phyloP scores from a whole-genome alignment of 768 basidiomycete species.

The Hericium coralloides region DNA sequence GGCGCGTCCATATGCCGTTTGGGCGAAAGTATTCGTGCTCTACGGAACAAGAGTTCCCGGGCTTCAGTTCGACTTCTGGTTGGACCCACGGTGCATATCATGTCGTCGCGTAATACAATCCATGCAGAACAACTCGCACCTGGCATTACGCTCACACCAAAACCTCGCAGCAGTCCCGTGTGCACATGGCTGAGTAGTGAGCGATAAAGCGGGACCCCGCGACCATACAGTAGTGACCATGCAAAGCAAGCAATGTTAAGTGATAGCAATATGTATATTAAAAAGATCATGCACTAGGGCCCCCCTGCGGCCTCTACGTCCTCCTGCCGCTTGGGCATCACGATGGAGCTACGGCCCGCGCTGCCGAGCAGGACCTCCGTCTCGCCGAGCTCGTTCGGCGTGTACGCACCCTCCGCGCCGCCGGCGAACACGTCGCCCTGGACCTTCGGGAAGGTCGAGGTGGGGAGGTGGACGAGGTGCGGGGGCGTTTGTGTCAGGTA shows the following conservation, averaged over 20 bases:
- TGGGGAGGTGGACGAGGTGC: constrained; percentile 59
- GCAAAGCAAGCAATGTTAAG: not conserved
- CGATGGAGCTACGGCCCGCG: constrained; percentile 44
- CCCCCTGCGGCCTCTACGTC: not conserved
- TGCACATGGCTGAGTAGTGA: too few species aligned
- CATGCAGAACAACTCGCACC: too few species aligned
- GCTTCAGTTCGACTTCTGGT: too few species aligned
- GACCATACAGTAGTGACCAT: not conserved
- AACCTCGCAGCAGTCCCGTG: too few species aligned
- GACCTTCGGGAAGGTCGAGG: constrained; percentile 58
- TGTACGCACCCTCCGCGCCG: constrained; percentile 38
- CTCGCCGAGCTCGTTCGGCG: constrained; percentile 44
- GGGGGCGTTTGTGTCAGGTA: constrained; percentile 75
- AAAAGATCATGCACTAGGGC: constrained; percentile 1
- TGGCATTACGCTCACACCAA: too few species aligned
- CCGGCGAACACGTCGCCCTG: constrained; percentile 44
- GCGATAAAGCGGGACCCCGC: not conserved
- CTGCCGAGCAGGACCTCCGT: constrained; percentile 65
- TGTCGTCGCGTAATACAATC: too few species aligned
- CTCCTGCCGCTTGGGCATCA: constrained; percentile 23
- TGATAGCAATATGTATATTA: constrained; percentile 3
- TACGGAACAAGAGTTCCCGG: too few species aligned
- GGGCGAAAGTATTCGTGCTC: too few species aligned
- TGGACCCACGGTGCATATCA: too few species aligned
- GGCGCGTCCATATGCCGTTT: too few species aligned